Evolutionary conservation across 768 basidiomycete species (phyloP).

Genomic region (Lactifluus hygrophoroides): DNA sequence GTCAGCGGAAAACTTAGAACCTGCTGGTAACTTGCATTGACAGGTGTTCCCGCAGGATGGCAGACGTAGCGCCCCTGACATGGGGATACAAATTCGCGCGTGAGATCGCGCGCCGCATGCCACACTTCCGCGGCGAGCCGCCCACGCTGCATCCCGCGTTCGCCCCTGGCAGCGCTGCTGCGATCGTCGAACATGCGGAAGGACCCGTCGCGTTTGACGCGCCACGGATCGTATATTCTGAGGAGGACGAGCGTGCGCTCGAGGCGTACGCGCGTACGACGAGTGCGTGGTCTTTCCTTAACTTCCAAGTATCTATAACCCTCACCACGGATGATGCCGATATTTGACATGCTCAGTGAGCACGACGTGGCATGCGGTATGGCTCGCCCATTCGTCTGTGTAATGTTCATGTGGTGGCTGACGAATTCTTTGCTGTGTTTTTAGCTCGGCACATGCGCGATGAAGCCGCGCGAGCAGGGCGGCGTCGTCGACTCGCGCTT

Average conservation of each 20-base stretch:
- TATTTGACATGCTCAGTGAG: background rate
- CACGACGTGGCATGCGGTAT: slow-evolving; percentile 13
- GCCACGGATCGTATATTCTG: slow-evolving; percentile 28
- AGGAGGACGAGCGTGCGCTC: slow-evolving; percentile 30
- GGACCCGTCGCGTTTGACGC: slow-evolving; percentile 24
- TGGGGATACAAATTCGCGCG: slow-evolving; percentile 49
- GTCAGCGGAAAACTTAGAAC: slow-evolving; percentile 1
- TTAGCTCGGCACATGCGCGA: slow-evolving; percentile 58
- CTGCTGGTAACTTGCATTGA: background rate
- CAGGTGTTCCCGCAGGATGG: slow-evolving; percentile 18
- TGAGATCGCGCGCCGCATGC: slow-evolving; percentile 49
- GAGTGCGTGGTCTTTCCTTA: background rate
- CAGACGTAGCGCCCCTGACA: slow-evolving; percentile 34
- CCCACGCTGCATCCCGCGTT: slow-evolving; percentile 27
- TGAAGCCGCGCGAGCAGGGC: slow-evolving; percentile 49
- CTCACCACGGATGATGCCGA: background rate
- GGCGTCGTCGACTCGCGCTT: slow-evolving; percentile 58
- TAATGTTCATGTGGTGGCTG: too few relatives aligned
- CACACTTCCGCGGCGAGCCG: slow-evolving; percentile 31
- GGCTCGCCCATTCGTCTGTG: background rate
- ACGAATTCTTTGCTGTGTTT: too few relatives aligned
- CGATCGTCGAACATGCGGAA: slow-evolving; percentile 3
- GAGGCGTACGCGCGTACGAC: slow-evolving; percentile 22
- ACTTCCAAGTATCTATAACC: background rate
- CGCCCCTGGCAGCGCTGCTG: slow-evolving; percentile 25